Evolutionary conservation across 805 yeast genomes (phyloP).

Genomic region (Starmerella tilneyi): DNA sequence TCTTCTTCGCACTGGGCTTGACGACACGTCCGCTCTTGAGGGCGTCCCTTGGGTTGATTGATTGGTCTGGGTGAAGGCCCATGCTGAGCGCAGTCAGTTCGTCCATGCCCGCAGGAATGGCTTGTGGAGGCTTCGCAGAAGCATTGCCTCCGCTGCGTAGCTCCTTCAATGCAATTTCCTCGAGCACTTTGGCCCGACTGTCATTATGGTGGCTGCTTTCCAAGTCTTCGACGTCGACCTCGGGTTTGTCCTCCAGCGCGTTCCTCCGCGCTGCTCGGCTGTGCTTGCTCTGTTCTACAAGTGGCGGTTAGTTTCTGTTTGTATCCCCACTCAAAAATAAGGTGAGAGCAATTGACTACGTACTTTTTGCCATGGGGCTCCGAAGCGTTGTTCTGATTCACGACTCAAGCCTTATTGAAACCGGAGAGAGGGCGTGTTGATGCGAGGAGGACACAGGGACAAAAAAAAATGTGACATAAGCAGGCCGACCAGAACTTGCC

Average conservation of each 20-base stretch:
- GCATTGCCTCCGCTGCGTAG: slow-evolving; percentile 8
- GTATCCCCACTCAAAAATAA: background rate
- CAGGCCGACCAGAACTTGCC: background rate
- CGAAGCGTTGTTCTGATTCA: background rate
- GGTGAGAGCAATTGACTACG: background rate
- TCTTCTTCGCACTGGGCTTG: slow-evolving; percentile 12
- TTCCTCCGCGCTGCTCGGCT: slow-evolving; percentile 24
- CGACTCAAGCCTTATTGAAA: background rate
- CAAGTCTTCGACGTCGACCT: slow-evolving; percentile 6
- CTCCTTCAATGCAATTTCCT: slow-evolving; percentile 19
- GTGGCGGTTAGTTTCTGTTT: background rate
- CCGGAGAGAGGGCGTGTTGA: background rate
- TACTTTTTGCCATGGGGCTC: slow-evolving; percentile 14
- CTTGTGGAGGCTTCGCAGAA: background rate
- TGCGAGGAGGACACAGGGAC: background rate
- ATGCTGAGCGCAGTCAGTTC: slow-evolving; percentile 17
- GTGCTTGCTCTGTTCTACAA: slow-evolving; percentile 15
- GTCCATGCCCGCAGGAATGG: slow-evolving; percentile 11
- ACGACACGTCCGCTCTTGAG: background rate
- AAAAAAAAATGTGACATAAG: slow-evolving; percentile 1
- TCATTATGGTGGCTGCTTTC: background rate
- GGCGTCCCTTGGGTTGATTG: background rate
- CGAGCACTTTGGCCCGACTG: slow-evolving; percentile 15
- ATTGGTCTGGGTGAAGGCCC: slow-evolving; percentile 16
- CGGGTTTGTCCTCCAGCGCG: slow-evolving; percentile 9